Base-by-base conservation (phyloP, 805 yeast species). In the Candida michaelii region DNA sequence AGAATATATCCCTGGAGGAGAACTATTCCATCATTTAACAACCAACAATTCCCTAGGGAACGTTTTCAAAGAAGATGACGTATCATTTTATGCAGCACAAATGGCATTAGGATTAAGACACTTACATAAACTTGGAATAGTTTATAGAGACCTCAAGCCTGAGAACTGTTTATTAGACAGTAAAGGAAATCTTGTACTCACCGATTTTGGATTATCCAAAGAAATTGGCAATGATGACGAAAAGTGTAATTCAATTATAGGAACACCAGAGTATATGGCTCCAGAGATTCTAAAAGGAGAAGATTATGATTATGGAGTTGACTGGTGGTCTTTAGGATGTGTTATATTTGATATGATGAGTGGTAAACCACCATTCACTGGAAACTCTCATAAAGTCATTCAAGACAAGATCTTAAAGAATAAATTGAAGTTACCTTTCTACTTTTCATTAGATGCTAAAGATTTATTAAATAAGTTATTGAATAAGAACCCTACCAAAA, bases 241-340 rank as follows among this genome's bases (percentile, higher is more conserved):
- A 6, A 40, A 47, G 24, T 49, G 47, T 15, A 54, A 52, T 37
- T 66, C 71, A 10, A 66, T 70, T 50, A 70, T 69, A 7, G 76
- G 76, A 6, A 71, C 76, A 0, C 69, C 74, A 1, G 73, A 70
- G 47, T 71, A 71, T 50, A 71, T 71, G 76, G 76, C 76, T 1
- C 76, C 76, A 1, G 76, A 71, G 46, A 62, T 71, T n/a, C 52
- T 71, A 30, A 60, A 59, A 40, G 74, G 74, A 4, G 70, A 69
- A 16, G 53, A 58, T 4, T 70, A 71, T 44, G 71, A 62, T 39
- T 71, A 64, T 48, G 54, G 63, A 1, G 76, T 70, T 3, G 76
- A 71, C 50, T 71, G 76, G 76, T 71, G 76, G 76, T 69, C 72
- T 30, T 53, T 71, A 40, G 76, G 76, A 1, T 68, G 74, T 42